Evolutionary conservation across 352 stramenopile genomes (phyloP).

Genomic region (Globisporangium spinosum): DNA sequence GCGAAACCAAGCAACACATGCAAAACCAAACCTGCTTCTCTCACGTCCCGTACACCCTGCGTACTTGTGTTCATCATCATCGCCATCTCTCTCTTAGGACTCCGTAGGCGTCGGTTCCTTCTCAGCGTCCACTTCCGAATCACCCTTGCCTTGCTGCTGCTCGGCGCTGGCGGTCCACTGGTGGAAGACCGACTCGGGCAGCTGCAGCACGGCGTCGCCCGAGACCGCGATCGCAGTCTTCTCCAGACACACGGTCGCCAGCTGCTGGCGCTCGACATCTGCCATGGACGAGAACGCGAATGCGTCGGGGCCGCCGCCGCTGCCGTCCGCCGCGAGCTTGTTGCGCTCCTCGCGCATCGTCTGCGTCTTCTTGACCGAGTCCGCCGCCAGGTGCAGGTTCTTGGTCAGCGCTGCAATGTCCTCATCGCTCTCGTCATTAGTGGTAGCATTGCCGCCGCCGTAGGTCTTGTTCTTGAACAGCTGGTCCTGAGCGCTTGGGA

Average conservation of each 20-base stretch:
- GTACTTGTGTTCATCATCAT: background rate
- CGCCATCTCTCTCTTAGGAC: background rate
- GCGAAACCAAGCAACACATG: background rate
- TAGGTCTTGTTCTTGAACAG: slow-evolving; percentile 56
- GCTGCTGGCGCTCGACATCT: slow-evolving; percentile 52
- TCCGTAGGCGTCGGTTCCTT: slow-evolving; percentile 3
- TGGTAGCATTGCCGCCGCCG: background rate
- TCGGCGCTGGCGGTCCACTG: slow-evolving; percentile 37
- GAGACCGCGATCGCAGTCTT: slow-evolving; percentile 66
- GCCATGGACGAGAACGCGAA: slow-evolving; percentile 71
- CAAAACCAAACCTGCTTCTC: background rate
- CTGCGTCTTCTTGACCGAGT: slow-evolving; percentile 62
- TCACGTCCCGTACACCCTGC: background rate
- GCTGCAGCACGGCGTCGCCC: slow-evolving; percentile 63
- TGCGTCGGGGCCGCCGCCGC: slow-evolving; percentile 20
- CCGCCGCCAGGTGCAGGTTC: slow-evolving; percentile 49
- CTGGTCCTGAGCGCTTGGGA: slow-evolving; percentile 26
- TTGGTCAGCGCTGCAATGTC: slow-evolving; percentile 54
- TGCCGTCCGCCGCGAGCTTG: slow-evolving; percentile 8
- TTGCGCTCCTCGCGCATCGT: slow-evolving; percentile 44
- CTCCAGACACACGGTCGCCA: slow-evolving; percentile 67
- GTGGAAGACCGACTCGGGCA: slow-evolving; percentile 66
- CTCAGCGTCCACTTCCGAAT: slow-evolving; percentile 9
- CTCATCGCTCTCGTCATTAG: slow-evolving; percentile 24
- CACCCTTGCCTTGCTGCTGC: slow-evolving; percentile 10